These are phyloP conservation scores for Fragaria ananassa DNA, from an alignment of 306 rosid species.

Conservation along the genomic window DNA sequence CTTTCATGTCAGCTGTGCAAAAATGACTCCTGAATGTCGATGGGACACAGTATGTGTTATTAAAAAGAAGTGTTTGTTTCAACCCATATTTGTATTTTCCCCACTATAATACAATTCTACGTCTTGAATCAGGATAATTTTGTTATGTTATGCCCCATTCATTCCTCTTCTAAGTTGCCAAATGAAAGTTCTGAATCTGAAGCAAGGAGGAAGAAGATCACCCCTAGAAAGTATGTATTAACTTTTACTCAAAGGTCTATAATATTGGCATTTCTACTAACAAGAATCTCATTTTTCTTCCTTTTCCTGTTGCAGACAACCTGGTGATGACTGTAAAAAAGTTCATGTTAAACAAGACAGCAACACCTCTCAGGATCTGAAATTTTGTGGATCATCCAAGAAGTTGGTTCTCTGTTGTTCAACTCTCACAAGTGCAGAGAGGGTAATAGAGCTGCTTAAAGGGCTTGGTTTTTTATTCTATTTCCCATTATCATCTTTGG, in stretches of 20 bases:
- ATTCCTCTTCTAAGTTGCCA: slow-evolving; percentile 60
- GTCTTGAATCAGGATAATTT: slow-evolving; percentile 60
- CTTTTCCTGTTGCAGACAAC: slow-evolving; percentile 28
- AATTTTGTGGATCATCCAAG: slow-evolving; percentile 45
- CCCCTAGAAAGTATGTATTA: slow-evolving; percentile 31
- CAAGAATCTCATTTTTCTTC: slow-evolving; percentile 9
- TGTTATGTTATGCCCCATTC: slow-evolving; percentile 89
- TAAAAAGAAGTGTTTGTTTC: slow-evolving; percentile 8
- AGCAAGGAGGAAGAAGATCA: slow-evolving; percentile 39
- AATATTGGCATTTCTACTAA: slow-evolving; percentile 2
- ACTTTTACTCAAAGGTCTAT: background rate
- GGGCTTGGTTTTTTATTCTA: background rate
- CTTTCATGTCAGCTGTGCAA: slow-evolving; percentile 88
- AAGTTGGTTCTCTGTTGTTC: slow-evolving; percentile 84
- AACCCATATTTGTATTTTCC: background rate
- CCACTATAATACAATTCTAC: background rate
- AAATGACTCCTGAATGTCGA: slow-evolving; percentile 71
- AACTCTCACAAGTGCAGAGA: slow-evolving; percentile 66
- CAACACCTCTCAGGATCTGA: slow-evolving; percentile 20
- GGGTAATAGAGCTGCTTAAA: slow-evolving; percentile 48
- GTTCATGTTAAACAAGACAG: slow-evolving; percentile 30
- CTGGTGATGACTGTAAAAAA: slow-evolving; percentile 16
- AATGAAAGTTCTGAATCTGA: slow-evolving; percentile 48
- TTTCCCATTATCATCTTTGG: background rate
- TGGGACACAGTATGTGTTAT: slow-evolving; percentile 71